Percentiles rank a stretch among this genome's conserved stretches.
Conservation (phyloP, 805 yeast genomes). For the Metschnikowia rubicola region DNA sequence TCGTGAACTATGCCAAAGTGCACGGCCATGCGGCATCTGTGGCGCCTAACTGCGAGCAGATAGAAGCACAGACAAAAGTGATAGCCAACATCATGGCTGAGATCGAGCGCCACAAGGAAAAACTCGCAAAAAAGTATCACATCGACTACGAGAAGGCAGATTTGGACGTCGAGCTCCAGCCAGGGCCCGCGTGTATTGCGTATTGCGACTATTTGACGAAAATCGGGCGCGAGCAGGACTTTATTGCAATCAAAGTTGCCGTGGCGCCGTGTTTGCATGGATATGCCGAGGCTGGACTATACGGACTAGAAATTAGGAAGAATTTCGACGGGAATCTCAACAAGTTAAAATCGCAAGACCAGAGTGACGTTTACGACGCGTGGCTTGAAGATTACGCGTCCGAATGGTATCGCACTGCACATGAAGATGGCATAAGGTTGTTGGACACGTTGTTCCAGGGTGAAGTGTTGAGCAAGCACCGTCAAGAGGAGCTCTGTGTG, state of each 20-base stretch:
- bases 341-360: conserved; percentile 15
- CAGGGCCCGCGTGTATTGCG: conserved; percentile 54
- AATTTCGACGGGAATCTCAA: conserved; percentile 20
- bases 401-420: conserved; percentile 55
- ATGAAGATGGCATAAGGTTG: conserved; percentile 45
- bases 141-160: conserved; percentile 35
- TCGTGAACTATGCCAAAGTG: conserved; percentile 63
- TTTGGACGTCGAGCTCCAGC: conserved; percentile 43
- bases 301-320: conserved; percentile 23
- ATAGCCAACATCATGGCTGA: conserved; percentile 54
- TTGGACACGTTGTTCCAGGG: conserved; percentile 40
- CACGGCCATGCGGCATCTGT: conserved; percentile 62
- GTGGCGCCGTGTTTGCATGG: conserved; percentile 77
- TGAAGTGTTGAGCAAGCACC: conserved; percentile 34
- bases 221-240: conserved; percentile 51
- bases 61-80: conserved; percentile 48
- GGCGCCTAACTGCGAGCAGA: conserved; percentile 52
- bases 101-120: conserved; percentile 50
- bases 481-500: conserved; percentile 49
- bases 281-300: conserved; percentile 54
- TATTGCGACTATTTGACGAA: conserved; percentile 60
- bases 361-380: conserved; percentile 32
- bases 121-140: conserved; percentile 40
- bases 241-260: conserved; percentile 64
- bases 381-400: conserved; percentile 67